These are phyloP conservation scores for Penicillium psychrofluorescens DNA, from an alignment of 495 filamentous ascomycete species.

Conservation along the genomic window DNA sequence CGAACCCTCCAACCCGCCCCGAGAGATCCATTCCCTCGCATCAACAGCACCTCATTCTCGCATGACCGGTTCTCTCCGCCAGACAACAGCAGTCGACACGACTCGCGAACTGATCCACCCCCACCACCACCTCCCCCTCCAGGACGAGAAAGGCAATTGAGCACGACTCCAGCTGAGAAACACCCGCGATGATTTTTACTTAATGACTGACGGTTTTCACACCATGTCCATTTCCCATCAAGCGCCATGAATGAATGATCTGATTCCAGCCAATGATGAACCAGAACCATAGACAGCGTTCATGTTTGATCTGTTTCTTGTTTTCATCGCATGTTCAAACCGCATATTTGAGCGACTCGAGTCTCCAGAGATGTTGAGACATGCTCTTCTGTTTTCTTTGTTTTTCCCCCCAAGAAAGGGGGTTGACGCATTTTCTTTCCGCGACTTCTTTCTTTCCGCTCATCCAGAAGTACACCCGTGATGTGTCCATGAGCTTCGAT, in stretches of 20 bases:
- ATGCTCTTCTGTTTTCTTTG: background rate
- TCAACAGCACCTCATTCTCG: constrained; percentile 12
- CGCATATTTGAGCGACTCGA: background rate
- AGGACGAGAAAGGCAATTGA: constrained; percentile 7
- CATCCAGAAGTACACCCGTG: constrained; percentile 1
- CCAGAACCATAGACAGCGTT: constrained; percentile 23
- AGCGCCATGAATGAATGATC: constrained; percentile 18
- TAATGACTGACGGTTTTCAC: background rate
- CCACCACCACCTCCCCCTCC: constrained; percentile 9
- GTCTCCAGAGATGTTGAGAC: background rate
- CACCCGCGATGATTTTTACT: constrained; percentile 4
- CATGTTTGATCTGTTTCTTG: constrained; percentile 12
- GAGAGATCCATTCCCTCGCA: constrained; percentile 19
- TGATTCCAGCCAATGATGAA: constrained; percentile 11
- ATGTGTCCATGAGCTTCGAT: constrained; percentile 16
- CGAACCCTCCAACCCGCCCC: constrained; percentile 26
- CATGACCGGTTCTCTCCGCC: constrained; percentile 23
- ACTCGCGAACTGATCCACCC: constrained; percentile 1
- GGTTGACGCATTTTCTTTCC: background rate
- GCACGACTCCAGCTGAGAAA: constrained; percentile 15
- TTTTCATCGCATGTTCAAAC: background rate
- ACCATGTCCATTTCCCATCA: too few species aligned
- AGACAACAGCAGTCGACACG: constrained; percentile 21
- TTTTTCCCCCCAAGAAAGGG: background rate
- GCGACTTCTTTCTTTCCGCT: background rate